Evolutionary conservation across 1,284 basidiomycete species (phyloP), one percentile per base, ranked within the genome.

Genomic region (Moesziomyces parantarcticus): DNA sequence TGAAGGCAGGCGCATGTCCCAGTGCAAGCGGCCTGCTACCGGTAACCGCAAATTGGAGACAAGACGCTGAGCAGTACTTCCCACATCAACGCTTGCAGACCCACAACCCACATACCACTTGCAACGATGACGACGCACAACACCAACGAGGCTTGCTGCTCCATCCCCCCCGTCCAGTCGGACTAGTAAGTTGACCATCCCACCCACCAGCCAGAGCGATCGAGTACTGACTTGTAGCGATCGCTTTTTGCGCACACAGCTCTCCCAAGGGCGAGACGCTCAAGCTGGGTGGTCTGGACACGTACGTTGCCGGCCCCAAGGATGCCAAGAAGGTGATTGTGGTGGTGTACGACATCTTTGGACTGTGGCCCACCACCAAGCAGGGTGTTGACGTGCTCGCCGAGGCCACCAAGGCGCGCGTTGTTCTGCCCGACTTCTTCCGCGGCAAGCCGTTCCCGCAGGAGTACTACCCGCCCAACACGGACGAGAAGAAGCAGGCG

Each of bases 391-490:
- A 90, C 79, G 87, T 89, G 50, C 85, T 90, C 56, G 88, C 89
- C 10, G 77, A 79, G 6, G 58, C 73, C n/a, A 72, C 71, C 67
- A 77, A 79, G 56, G 58, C 78, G 61, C 79, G 86, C 25, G 87
- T 90, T 18, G 86, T 89, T 74, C 88, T 90, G 87, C 89, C 89
- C 29, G 89, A 90, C 83, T 89, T 90, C 81, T 89, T 90, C 81
- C 88, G 88, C 18, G 80, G 86, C 56, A 83, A 83, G 53, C 86
- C 89, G 0, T 89, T 87, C 83, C 86, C 88, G 1, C 71, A 85
- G 26, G 86, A 86, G 18, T 83, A 85, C 41, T 89, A 87, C 82
- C 89, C 89, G 18, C 89, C 89, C 40, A 57, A 77, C 63, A 73
- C 69, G 9, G 86, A 88, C 47, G 85, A 88, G 44, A 75, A 79